phyloP scores from a whole-genome alignment of 1,284 basidiomycete genomes.

The Ceratobasidium papillatum region DNA sequence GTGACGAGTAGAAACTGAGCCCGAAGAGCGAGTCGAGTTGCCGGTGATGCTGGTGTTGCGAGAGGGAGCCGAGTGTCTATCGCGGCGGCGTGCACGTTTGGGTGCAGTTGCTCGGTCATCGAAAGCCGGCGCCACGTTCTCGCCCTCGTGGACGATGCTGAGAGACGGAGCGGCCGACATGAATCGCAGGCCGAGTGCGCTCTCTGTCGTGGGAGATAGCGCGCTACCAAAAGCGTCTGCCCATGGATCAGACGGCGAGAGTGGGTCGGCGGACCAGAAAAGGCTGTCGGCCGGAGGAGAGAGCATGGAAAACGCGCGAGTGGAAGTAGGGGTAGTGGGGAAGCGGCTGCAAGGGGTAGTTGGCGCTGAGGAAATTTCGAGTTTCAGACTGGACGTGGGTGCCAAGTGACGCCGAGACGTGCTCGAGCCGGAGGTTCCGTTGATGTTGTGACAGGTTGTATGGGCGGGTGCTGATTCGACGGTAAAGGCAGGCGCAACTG shows the following conservation, averaged over 20 bases:
- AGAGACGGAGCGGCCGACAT: neutral
- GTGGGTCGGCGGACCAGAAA: neutral
- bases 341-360: slow-evolving; percentile 28
- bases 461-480: neutral
- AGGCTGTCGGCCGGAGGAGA: slow-evolving; percentile 15
- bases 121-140: neutral
- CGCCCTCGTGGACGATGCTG: neutral
- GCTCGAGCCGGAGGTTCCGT: neutral
- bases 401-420: neutral
- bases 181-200: slow-evolving; percentile 17
- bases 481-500: neutral
- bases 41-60: slow-evolving; percentile 18
- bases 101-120: neutral
- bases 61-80: slow-evolving; percentile 19
- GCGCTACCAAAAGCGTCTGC: neutral
- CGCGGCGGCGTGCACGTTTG: slow-evolving; percentile 21
- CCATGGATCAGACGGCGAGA: slow-evolving; percentile 16
- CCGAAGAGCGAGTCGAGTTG: slow-evolving; percentile 18
- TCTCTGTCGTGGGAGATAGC: slow-evolving; percentile 18
- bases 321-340: slow-evolving; percentile 17
- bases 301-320: slow-evolving; percentile 24
- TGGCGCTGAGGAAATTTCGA: slow-evolving; percentile 23
- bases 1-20: slow-evolving; percentile 23
- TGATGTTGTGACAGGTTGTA: neutral
- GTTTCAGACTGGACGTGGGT: slow-evolving; percentile 18